These are phyloP conservation scores for Usnea hakonensis DNA, from an alignment of 495 filamentous ascomycete genomes.

Conservation along the genomic window DNA sequence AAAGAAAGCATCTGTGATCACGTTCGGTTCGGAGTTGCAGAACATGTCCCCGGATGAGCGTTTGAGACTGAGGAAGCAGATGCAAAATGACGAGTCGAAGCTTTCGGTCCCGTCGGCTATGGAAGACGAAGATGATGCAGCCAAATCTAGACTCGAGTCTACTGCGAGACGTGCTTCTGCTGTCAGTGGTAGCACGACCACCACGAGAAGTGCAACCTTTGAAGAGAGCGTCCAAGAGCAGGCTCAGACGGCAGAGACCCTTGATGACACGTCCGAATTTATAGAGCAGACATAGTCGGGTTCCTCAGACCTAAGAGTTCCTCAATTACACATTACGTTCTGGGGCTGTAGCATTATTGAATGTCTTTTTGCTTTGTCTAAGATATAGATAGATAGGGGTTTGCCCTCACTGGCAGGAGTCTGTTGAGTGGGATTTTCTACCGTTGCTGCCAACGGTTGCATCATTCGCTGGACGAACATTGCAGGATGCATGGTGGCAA, in stretches of 20 bases:
- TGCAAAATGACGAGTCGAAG: constrained; percentile 39
- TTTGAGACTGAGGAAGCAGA: constrained; percentile 49
- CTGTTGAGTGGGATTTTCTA: neutral
- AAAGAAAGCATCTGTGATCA: constrained; percentile 94
- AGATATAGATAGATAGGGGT: constrained; percentile 4
- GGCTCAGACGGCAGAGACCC: neutral
- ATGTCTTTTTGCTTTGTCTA: neutral
- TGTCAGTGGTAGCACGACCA: constrained; percentile 35
- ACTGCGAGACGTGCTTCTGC: constrained; percentile 32
- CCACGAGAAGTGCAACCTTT: constrained; percentile 19
- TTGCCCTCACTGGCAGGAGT: constrained; percentile 14
- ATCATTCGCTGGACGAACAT: constrained; percentile 9
- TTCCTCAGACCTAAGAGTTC: neutral
- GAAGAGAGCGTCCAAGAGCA: constrained; percentile 12
- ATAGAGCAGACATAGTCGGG: neutral
- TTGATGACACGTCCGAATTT: neutral
- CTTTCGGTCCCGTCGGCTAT: constrained; percentile 34
- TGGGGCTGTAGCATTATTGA: neutral
- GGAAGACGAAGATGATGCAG: constrained; percentile 31
- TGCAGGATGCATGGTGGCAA: neutral
- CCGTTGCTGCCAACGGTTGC: neutral
- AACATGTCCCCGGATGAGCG: constrained; percentile 73
- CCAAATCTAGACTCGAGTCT: constrained; percentile 26
- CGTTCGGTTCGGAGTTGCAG: constrained; percentile 86
- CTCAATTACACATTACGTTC: neutral